Conservation (phyloP, 2,329 filamentous ascomycete genomes). For the Talaromyces atroroseus region DNA sequence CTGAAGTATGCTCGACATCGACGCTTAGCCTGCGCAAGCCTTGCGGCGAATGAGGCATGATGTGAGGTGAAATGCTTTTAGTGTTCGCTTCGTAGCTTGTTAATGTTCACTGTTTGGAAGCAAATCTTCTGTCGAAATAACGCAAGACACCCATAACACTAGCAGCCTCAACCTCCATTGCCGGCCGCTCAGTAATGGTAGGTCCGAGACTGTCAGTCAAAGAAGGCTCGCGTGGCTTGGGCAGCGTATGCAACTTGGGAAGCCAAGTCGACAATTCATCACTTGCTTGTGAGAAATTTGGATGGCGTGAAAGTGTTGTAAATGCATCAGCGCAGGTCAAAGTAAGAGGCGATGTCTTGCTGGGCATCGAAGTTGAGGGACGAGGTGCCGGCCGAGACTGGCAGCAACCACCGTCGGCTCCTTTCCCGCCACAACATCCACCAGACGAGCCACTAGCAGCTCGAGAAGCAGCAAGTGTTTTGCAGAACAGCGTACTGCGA, state of each 20-base stretch:
- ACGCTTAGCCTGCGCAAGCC: neutral
- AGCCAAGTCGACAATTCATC: conserved; percentile 73
- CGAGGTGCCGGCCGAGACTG: conserved; percentile 30
- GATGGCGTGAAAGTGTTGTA: conserved; percentile 70
- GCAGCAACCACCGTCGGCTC: conserved; percentile 59
- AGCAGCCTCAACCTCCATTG: conserved; percentile 74
- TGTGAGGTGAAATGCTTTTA: neutral
- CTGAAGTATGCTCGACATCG: neutral
- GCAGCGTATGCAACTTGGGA: conserved; percentile 61
- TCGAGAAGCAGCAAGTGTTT: conserved; percentile 64
- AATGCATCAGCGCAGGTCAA: conserved; percentile 72
- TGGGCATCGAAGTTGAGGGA: conserved; percentile 28
- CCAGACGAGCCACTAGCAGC: conserved; percentile 42
- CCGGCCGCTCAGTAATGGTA: conserved; percentile 37
- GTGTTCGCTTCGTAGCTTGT: neutral
- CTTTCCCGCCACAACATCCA: conserved; percentile 57
- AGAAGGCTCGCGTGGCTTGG: conserved; percentile 32
- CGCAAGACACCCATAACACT: conserved; percentile 83
- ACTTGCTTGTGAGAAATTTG: conserved; percentile 66
- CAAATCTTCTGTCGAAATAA: conserved; percentile 70
- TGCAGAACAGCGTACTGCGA: conserved; percentile 76
- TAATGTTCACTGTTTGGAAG: conserved; percentile 28
- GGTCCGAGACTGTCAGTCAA: conserved; percentile 21
- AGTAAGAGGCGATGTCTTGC: conserved; percentile 44
- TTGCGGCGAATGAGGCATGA: neutral